These are phyloP conservation scores for Lecanicillium sp. DNA, from an alignment of 2,329 filamentous ascomycete species.

Conservation along the genomic window DNA sequence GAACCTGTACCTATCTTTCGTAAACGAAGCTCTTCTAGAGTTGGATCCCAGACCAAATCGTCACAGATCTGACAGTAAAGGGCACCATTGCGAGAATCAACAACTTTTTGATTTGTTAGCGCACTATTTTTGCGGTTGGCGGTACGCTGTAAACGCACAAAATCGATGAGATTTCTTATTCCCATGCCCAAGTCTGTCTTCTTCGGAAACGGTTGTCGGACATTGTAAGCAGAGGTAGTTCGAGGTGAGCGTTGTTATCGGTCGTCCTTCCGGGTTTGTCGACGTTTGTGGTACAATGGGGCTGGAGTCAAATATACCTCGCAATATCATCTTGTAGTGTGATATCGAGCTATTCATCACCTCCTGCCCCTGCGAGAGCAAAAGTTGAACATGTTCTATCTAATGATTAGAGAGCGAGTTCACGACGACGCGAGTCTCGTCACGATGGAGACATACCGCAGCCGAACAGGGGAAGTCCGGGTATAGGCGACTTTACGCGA, in stretches of 20 bases:
- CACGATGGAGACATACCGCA: constrained; percentile 42
- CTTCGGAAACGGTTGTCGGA: constrained; percentile 56
- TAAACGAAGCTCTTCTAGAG: constrained; percentile 65
- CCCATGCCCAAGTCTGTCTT: constrained; percentile 59
- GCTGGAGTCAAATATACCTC: constrained; percentile 60
- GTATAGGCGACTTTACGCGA: constrained; percentile 50
- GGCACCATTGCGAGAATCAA: constrained; percentile 67
- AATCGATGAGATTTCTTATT: constrained; percentile 64
- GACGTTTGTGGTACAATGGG: constrained; percentile 59
- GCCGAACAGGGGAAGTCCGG: constrained; percentile 53
- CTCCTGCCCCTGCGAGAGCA: constrained; percentile 53
- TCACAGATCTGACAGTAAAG: constrained; percentile 76
- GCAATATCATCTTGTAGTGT: constrained; percentile 64
- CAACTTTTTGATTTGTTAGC: constrained; percentile 43
- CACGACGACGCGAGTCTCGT: too few species aligned
- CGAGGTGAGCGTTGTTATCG: constrained; percentile 54
- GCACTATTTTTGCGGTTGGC: not conserved
- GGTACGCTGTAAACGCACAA: constrained; percentile 41
- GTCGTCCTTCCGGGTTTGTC: constrained; percentile 45
- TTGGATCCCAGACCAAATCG: constrained; percentile 76
- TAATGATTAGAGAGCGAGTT: constrained; percentile 18
- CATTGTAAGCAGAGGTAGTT: constrained; percentile 71
- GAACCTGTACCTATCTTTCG: constrained; percentile 60
- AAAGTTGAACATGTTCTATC: constrained; percentile 62
- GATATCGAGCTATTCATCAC: constrained; percentile 60